These are phyloP conservation scores for Cercospora janseana DNA, from an alignment of 2,329 filamentous ascomycete species.

Conservation along the genomic window DNA sequence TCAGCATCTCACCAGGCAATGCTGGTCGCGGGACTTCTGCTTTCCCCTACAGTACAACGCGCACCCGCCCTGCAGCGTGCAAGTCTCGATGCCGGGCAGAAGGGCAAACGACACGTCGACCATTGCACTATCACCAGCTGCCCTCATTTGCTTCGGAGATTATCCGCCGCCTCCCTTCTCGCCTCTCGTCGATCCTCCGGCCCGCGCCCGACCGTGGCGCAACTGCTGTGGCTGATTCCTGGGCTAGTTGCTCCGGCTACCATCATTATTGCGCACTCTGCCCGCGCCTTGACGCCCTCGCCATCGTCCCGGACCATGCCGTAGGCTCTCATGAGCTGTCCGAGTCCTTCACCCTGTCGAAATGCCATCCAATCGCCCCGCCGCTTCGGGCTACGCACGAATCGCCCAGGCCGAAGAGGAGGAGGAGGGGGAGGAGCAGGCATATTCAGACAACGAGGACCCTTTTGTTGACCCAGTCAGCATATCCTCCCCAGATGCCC, in stretches of 20 bases:
- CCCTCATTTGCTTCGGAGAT: slow-evolving; percentile 14
- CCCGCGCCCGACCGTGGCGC: slow-evolving; percentile 1
- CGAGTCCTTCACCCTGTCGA: neutral
- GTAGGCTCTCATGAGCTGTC: neutral
- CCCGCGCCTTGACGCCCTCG: neutral
- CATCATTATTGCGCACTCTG: neutral
- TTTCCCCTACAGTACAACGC: too few relatives aligned
- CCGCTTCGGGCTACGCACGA: slow-evolving; percentile 52
- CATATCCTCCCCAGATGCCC: slow-evolving; percentile 36
- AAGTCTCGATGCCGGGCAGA: neutral
- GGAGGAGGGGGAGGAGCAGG: slow-evolving; percentile 45
- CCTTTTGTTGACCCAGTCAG: slow-evolving; percentile 32
- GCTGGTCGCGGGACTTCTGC: neutral
- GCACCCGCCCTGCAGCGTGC: too few relatives aligned
- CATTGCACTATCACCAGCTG: slow-evolving; percentile 17
- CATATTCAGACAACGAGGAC: slow-evolving; percentile 44
- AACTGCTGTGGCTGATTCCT: slow-evolving; percentile 5
- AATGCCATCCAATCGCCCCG: slow-evolving; percentile 41
- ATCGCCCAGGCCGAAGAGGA: slow-evolving; percentile 55
- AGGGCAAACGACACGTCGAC: neutral
- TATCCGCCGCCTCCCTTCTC: slow-evolving; percentile 5
- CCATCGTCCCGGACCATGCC: neutral
- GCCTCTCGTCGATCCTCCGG: slow-evolving; percentile 1
- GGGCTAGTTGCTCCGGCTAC: neutral
- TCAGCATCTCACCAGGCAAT: neutral